A percentile compares a stretch with the other conserved stretches of the same genome.
These are phyloP conservation scores for Monosporascus sp. DNA, from an alignment of 2,329 filamentous ascomycete species.

Conservation along the genomic window DNA sequence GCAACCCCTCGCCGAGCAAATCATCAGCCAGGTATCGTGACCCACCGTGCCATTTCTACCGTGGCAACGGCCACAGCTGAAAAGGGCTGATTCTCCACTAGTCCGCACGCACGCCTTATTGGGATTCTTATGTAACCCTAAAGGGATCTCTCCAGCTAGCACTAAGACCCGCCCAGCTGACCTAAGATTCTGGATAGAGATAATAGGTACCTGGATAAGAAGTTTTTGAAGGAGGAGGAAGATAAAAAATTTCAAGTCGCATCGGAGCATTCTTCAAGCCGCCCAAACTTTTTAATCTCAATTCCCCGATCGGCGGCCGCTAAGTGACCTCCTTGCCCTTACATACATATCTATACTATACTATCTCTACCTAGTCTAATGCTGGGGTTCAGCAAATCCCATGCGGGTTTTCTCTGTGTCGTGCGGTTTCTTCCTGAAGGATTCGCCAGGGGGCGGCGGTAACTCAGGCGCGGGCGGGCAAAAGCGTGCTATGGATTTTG, in stretches of 20 bases:
- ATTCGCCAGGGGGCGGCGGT: background rate
- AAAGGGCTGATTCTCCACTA: background rate
- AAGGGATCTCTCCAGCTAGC: too few species aligned
- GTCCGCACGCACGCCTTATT: too few species aligned
- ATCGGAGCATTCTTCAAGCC: too few species aligned
- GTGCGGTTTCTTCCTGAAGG: background rate
- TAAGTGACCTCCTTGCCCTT: background rate
- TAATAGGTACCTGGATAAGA: too few species aligned
- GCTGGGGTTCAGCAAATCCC: background rate
- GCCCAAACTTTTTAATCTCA: too few species aligned
- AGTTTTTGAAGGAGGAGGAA: too few species aligned
- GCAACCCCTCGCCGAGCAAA: background rate
- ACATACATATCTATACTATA: background rate
- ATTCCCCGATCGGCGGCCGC: background rate
- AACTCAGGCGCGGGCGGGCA: background rate
- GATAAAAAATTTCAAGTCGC: too few species aligned
- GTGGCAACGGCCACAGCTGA: background rate
- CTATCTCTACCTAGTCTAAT: background rate
- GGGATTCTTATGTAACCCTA: background rate
- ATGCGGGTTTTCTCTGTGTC: background rate
- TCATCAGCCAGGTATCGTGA: background rate
- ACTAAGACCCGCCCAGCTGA: too few species aligned
- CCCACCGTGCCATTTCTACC: background rate
- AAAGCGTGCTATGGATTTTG: too few species aligned
- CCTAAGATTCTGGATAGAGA: too few species aligned